A percentile compares a stretch with the other conserved stretches of the same genome.
These are phyloP conservation scores for Malus fusca DNA, from an alignment of 306 rosid species.

Conservation along the genomic window DNA sequence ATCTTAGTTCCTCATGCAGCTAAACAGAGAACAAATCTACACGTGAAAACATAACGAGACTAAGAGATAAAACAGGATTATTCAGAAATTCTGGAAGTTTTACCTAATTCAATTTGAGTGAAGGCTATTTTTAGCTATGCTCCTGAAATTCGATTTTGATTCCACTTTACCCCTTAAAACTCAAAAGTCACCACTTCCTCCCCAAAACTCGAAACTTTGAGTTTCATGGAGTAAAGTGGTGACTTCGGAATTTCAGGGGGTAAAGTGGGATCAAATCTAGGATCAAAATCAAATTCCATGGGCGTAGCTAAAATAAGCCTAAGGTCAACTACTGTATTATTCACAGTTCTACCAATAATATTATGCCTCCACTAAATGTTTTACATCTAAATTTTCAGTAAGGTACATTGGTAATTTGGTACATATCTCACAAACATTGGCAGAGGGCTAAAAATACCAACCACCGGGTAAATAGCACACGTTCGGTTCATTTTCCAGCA, in stretches of 20 bases:
- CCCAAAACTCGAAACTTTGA: too few species aligned
- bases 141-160: too few species aligned
- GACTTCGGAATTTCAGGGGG: too few species aligned
- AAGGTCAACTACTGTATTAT: not conserved
- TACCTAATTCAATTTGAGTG: not conserved
- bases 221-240: too few species aligned
- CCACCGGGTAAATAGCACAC: not conserved
- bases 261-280: too few species aligned
- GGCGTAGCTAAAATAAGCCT: not conserved
- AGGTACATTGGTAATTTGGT: not conserved
- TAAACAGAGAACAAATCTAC: not conserved
- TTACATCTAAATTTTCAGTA: not conserved
- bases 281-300: too few species aligned
- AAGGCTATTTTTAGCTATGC: not conserved
- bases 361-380: not conserved
- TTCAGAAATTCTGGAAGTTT: not conserved
- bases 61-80: not conserved
- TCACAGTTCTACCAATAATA: not conserved
- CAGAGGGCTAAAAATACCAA: not conserved
- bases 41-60: not conserved
- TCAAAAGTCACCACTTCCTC: too few species aligned
- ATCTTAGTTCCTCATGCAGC: not conserved
- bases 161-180: too few species aligned
- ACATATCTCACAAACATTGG: not conserved
- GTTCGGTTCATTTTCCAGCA: not conserved